Evolutionary conservation across 352 stramenopile genomes (phyloP), one percentile per base, ranked within the genome.

Genomic region (Pythium phragmiticola): DNA sequence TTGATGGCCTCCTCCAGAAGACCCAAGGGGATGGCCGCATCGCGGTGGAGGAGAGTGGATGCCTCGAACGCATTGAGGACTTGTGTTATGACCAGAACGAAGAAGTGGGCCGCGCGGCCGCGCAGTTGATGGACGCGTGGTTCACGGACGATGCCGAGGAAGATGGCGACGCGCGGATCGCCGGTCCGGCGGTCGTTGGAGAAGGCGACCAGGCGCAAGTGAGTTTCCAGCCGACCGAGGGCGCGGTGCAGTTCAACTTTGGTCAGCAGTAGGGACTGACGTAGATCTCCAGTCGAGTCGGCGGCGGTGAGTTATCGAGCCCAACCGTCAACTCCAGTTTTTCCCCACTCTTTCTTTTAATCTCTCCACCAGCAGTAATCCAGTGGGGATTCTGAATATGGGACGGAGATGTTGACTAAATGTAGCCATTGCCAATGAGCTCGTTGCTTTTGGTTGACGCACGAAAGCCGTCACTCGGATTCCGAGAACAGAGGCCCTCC

Each of bases 71-170:
- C 69, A 88, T 95, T 70, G 84, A 95, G 41, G 84, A 92, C 56
- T 70, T 95, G 28, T 89, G 79, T 39, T 95, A 90, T 64, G 84
- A 92, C 54, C 62, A 87, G 59, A 95, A 95, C 57, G 77, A 88
- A 46, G 79, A 92, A 52, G 82, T 95, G 42, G 92, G 83, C 59
- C 75, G 70, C 14, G 84, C 84, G 51, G 83, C 86, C 39, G 77
- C 76, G 58, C 81, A 90, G 54, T 56, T 95, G 54, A 87, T 95
- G 74, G 86, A 95, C 60, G 87, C 78, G 68, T 95, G 80, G 80
- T 95, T 95, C 57, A 50, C 56, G 14, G 62, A 70, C 45, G 74
- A 88, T 36, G 69, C 76, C 53, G 77, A 75, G 13, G 78, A 84
- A 21, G 79, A 90, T 30, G 53, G 43, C 33, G 60, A 73, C 28